phyloP scores from a whole-genome alignment of 768 basidiomycete species.

The Mycena latifolia region DNA sequence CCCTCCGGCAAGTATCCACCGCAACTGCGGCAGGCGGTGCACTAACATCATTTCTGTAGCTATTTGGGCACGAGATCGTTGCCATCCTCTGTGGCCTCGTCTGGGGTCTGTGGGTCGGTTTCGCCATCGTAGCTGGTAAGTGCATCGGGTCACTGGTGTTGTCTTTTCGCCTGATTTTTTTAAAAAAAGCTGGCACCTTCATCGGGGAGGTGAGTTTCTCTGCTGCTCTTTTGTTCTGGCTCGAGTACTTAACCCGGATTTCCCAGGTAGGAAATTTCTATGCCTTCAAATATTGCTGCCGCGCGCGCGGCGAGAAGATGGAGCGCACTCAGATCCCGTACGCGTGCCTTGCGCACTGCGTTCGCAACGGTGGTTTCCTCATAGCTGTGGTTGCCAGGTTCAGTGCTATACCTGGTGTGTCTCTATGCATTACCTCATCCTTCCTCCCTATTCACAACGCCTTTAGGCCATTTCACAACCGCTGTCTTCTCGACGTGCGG shows the following conservation, averaged over 20 bases:
- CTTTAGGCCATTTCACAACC: conserved; percentile 84
- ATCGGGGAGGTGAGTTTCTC: conserved; percentile 87
- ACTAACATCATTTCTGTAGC: conserved; percentile 47
- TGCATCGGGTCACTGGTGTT: no score
- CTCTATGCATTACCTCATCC: conserved; percentile 43
- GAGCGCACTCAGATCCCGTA: conserved; percentile 71
- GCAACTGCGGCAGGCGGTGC: conserved; percentile 3
- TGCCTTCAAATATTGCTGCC: conserved; percentile 87
- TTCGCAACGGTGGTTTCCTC: conserved; percentile 91
- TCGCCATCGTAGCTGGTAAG: conserved; percentile 87
- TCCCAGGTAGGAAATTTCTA: conserved; percentile 94
- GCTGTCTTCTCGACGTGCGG: conserved; percentile 92
- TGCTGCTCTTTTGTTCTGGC: no score
- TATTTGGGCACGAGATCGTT: conserved; percentile 94
- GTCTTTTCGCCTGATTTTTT: no score
- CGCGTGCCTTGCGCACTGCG: conserved; percentile 72
- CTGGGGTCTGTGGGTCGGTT: conserved; percentile 91
- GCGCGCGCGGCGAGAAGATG: conserved; percentile 79
- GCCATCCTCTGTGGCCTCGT: conserved; percentile 91
- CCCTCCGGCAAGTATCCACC: conserved; percentile 69
- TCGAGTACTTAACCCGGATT: no score
- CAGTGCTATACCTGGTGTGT: conserved; percentile 89
- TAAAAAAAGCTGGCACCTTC: conserved; percentile 88
- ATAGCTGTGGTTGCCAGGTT: conserved; percentile 82
- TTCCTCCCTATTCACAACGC: neutral